Base-by-base conservation (phyloP, 2,329 filamentous ascomycete genomes). In the Biscogniauxia sp. region DNA sequence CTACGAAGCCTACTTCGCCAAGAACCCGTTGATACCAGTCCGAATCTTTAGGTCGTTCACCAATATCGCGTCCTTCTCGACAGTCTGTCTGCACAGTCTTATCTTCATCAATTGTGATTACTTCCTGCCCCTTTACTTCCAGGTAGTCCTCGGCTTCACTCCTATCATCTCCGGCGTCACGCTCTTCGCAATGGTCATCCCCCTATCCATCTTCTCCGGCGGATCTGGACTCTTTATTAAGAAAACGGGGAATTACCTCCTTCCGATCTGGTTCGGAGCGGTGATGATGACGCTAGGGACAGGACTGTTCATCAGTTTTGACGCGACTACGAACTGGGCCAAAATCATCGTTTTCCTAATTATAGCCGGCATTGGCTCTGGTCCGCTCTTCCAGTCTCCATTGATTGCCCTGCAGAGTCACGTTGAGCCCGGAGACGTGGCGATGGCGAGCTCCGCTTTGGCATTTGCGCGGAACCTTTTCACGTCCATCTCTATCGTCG, bases 101-200 rank as follows among this genome's bases (percentile, higher is more conserved):
- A 79, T 81, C 8, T 85, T 84, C 71, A 85, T 87, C 9, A 79
- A 78, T 0, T 78, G 76, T 13, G 82, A 84, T 58, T 88, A 86
- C 70, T 88, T 86, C 66, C 76, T 88, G 20, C 86, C 86, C 0
- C 76, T 88, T 0, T 88, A 82, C 71, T 82, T 88, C 51, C 86
- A 89, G 69, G 79, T 82, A 1, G 84, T 82, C 1, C 78, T 82
- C 11, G 77, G 76, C 58, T 80, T 81, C 4, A 77, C 78, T 0
- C 82, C 83, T 1, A 74, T 84, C 23, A 77, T 74, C n/a, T 85
- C 81, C 0, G 74, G 74, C 2, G 66, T 83, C 1, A 73, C 84
- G 0, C 77, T 86, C 1, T 75, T 88, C 0, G 82, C 86, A 0
- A 77, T 84, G 28, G 81, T 80, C 13, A 60, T 74, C 8, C 62